phyloP scores from a whole-genome alignment of 768 basidiomycete species.

The Collybia mongolica region DNA sequence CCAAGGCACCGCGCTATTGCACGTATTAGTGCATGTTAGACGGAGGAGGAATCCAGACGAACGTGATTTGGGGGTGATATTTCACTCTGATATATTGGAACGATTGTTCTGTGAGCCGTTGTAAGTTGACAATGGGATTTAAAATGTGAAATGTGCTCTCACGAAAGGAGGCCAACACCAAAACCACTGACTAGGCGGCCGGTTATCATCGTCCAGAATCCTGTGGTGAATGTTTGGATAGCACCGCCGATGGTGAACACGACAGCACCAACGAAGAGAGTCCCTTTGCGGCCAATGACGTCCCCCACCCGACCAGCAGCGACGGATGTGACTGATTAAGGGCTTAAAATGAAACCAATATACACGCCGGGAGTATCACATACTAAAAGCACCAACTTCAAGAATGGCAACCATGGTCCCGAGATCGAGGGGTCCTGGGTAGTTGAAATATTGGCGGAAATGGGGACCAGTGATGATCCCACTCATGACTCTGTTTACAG shows the following conservation, averaged over 20 bases:
- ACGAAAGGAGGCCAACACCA: conserved; percentile 75
- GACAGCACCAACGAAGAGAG: conserved; percentile 69
- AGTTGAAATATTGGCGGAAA: conserved; percentile 79
- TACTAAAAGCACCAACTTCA: conserved; percentile 89
- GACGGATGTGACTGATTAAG: conserved; percentile 74
- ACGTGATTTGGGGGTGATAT: conserved; percentile 92
- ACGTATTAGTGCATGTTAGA: neutral
- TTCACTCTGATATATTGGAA: conserved; percentile 94
- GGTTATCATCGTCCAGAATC: conserved; percentile 37
- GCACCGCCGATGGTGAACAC: conserved; percentile 77
- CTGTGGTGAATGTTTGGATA: conserved; percentile 66
- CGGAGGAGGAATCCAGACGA: conserved; percentile 18
- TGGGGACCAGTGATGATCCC: conserved; percentile 89
- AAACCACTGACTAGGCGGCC: conserved; percentile 72
- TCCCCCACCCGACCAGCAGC: conserved; percentile 84
- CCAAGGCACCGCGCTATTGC: conserved; percentile 78
- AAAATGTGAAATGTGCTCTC: conserved; percentile 23
- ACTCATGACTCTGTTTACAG: conserved; percentile 68
- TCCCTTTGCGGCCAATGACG: conserved; percentile 69
- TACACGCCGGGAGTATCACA: conserved; percentile 20
- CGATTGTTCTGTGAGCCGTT: conserved; percentile 71
- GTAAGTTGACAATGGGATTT: neutral
- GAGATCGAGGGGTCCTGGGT: conserved; percentile 68
- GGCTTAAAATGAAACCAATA: neutral
- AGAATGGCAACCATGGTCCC: conserved; percentile 97